A percentile compares a stretch with the other conserved stretches of the same genome.
phyloP scores from a whole-genome alignment of 2,329 filamentous ascomycete species.

The Gliomastix tumulicola region DNA sequence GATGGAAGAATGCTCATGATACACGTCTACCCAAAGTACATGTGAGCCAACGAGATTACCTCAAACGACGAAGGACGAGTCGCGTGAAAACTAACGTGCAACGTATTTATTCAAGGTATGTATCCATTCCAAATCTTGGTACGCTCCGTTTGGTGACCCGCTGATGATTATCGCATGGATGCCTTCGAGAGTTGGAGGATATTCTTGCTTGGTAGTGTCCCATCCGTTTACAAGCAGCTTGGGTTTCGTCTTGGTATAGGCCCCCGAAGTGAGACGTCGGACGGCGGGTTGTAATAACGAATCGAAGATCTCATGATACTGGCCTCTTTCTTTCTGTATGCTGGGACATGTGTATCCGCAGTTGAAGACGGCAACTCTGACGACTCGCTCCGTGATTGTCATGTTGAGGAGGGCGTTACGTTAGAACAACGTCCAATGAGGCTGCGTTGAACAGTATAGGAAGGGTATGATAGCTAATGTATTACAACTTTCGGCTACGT shows the following conservation, averaged over 20 bases:
- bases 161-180: constrained; percentile 5
- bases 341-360: constrained; percentile 4
- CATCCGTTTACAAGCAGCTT: neutral
- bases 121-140: constrained; percentile 5
- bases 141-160: constrained; percentile 5
- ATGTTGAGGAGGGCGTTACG: too few species aligned
- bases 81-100: neutral
- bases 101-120: constrained; percentile 1
- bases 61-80: too few species aligned
- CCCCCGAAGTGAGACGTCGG: neutral
- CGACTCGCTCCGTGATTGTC: too few species aligned
- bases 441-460: neutral
- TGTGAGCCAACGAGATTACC: too few species aligned
- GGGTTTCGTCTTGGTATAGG: neutral
- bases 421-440: too few species aligned
- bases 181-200: constrained; percentile 1
- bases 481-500: too few species aligned
- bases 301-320: constrained; percentile 5
- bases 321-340: constrained; percentile 3
- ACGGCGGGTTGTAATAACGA: constrained; percentile 1
- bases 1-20: constrained; percentile 1
- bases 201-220: constrained; percentile 1
- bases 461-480: too few species aligned
- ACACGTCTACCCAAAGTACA: constrained; percentile 5
- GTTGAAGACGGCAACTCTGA: constrained; percentile 3